These are phyloP conservation scores for Leishmania tarentolae DNA, from an alignment of 208 protist species.

Conservation along the genomic window DNA sequence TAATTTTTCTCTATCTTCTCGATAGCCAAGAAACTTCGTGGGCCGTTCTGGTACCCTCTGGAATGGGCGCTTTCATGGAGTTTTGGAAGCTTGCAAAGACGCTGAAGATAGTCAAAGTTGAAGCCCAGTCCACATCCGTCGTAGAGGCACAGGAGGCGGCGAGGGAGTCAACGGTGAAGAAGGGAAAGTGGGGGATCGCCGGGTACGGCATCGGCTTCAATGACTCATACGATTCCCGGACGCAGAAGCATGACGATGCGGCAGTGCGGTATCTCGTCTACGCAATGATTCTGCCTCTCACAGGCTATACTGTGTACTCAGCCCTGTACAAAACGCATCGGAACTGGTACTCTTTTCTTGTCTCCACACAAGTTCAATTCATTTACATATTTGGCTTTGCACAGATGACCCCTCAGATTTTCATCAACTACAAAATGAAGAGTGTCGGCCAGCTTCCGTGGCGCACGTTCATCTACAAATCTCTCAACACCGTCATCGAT, in stretches of 20 bases:
- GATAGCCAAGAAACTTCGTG: conserved; percentile 95
- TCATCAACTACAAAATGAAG: conserved; percentile 99
- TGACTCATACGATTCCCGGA: conserved; percentile 76
- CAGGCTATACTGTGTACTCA: conserved; percentile 95
- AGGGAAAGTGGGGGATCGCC: conserved; percentile 8
- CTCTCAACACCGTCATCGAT: conserved; percentile 99
- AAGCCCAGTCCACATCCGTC: not conserved
- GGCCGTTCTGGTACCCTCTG: conserved; percentile 92
- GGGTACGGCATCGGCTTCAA: conserved; percentile 62
- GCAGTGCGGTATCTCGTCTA: conserved; percentile 96
- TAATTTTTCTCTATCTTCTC: conserved; percentile 98
- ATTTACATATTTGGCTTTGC: conserved; percentile 97
- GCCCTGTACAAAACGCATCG: conserved; percentile 94
- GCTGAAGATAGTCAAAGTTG: conserved; percentile 31
- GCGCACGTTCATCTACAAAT: conserved; percentile 98
- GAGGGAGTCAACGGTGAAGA: not conserved
- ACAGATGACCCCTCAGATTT: conserved; percentile 99
- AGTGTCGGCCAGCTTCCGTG: conserved; percentile 98
- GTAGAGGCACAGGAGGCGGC: not conserved
- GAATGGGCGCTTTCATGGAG: conserved; percentile 93
- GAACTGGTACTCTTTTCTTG: conserved; percentile 93
- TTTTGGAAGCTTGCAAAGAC: conserved; percentile 97
- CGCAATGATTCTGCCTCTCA: conserved; percentile 90
- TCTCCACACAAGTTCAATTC: conserved; percentile 87
- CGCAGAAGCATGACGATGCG: conserved; percentile 87